Conservation (phyloP, 495 filamentous ascomycete species). For the Achaetomiella virescens region DNA sequence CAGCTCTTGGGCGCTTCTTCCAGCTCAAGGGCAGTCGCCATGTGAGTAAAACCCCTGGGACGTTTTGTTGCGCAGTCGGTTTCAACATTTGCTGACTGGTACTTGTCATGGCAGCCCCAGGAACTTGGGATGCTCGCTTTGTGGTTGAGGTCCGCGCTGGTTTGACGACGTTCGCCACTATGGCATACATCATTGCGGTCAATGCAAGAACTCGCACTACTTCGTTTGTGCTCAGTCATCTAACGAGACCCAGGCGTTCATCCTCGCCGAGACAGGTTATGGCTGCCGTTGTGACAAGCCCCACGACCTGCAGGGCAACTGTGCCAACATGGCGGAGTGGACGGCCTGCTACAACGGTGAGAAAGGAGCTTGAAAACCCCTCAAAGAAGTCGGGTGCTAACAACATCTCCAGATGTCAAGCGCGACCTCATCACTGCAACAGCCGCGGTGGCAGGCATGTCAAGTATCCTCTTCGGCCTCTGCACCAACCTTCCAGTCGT, state of each 20-base stretch:
- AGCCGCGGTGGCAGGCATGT: constrained; percentile 57
- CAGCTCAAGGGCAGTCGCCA: constrained; percentile 65
- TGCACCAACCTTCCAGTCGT: constrained; percentile 50
- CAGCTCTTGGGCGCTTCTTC: constrained; percentile 63
- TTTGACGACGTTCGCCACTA: constrained; percentile 76
- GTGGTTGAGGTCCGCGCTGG: constrained; percentile 75
- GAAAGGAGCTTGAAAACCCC: not conserved
- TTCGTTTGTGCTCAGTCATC: not conserved
- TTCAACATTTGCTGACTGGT: not conserved
- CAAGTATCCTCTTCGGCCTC: constrained; percentile 46
- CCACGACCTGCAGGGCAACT: constrained; percentile 12
- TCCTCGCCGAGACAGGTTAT: constrained; percentile 59
- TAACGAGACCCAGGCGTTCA: constrained; percentile 33
- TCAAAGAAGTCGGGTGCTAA: not conserved
- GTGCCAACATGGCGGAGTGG: constrained; percentile 53
- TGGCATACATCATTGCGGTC: constrained; percentile 72
- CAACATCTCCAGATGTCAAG: constrained; percentile 46
- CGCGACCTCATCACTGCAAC: constrained; percentile 75
- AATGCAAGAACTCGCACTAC: constrained; percentile 31
- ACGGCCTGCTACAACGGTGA: constrained; percentile 23
- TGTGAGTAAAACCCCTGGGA: constrained; percentile 35
- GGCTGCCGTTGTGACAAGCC: constrained; percentile 59
- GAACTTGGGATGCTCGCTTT: constrained; percentile 55
- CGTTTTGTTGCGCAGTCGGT: not conserved
- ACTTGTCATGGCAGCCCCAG: constrained; percentile 46